phyloP scores from a whole-genome alignment of 768 basidiomycete species.

The Calocybe gangraenosa region DNA sequence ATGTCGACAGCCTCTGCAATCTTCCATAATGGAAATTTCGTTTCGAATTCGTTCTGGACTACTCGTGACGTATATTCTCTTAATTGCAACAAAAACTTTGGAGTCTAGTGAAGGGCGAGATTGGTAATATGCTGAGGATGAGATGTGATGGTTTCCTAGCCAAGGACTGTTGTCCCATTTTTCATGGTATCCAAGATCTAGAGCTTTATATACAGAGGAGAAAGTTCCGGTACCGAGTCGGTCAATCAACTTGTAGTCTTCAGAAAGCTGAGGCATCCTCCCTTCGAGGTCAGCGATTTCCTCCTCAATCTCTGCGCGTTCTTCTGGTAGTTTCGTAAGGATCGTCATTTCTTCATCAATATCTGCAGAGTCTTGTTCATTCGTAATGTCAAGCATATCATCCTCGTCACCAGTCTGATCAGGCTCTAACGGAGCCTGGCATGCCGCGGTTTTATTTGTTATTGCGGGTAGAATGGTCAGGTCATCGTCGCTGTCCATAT shows the following conservation, averaged over 20 bases:
- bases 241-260: slow-evolving; percentile 79
- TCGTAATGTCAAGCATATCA: slow-evolving; percentile 25
- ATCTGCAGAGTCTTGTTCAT: slow-evolving; percentile 28
- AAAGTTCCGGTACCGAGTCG: slow-evolving; percentile 96
- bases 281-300: slow-evolving; percentile 74
- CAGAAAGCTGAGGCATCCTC: slow-evolving; percentile 59
- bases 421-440: not conserved
- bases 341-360: slow-evolving; percentile 63
- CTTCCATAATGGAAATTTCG: slow-evolving; percentile 87
- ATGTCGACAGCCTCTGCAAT: slow-evolving; percentile 79
- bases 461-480: slow-evolving; percentile 10
- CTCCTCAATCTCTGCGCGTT: slow-evolving; percentile 65
- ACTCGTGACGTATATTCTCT: slow-evolving; percentile 96
- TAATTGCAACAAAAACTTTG: slow-evolving; percentile 85
- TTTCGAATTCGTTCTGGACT: slow-evolving; percentile 90
- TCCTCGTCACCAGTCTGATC: slow-evolving; percentile 5
- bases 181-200: slow-evolving; percentile 71
- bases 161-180: slow-evolving; percentile 77
- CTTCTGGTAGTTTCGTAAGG: slow-evolving; percentile 52
- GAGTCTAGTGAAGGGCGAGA: slow-evolving; percentile 36
- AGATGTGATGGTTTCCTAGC: slow-evolving; percentile 67
- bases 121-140: slow-evolving; percentile 68
- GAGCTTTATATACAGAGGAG: slow-evolving; percentile 97
- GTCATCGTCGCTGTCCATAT: slow-evolving; percentile 45
- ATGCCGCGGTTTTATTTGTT: not conserved